phyloP scores from a whole-genome alignment of 2,329 filamentous ascomycete genomes.

The Macrophomina pseudophaseolina region DNA sequence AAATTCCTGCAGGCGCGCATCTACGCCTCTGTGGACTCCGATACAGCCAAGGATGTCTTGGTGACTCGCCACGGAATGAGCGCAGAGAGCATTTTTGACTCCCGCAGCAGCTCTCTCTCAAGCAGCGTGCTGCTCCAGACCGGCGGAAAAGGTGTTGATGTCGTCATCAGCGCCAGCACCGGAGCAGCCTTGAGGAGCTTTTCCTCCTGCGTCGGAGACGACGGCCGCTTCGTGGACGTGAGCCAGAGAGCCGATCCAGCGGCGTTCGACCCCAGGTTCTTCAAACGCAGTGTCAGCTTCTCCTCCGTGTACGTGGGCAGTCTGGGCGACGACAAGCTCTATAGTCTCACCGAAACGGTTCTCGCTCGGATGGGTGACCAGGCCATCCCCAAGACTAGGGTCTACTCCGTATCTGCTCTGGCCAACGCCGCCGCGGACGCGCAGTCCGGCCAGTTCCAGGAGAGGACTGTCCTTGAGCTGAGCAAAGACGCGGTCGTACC shows the following conservation, averaged over 20 bases:
- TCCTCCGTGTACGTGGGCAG: background rate
- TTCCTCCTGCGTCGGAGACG: no score
- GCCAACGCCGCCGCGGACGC: background rate
- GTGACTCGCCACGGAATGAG: background rate
- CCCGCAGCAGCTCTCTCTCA: no score
- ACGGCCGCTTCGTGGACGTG: no score
- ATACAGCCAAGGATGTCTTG: no score
- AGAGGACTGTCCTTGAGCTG: slow-evolving; percentile 12
- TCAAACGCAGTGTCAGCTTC: background rate
- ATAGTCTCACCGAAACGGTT: no score
- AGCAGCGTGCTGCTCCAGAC: background rate
- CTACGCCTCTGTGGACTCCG: no score
- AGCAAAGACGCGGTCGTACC: background rate
- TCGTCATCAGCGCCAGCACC: background rate
- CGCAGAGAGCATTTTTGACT: slow-evolving; percentile 10
- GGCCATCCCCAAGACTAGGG: no score
- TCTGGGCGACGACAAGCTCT: background rate
- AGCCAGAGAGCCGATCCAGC: background rate
- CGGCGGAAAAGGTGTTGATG: slow-evolving; percentile 23
- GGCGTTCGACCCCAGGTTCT: background rate
- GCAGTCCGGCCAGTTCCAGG: background rate
- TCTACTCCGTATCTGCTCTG: no score
- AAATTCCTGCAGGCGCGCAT: no score
- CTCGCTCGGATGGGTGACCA: no score
- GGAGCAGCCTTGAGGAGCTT: background rate